Conservation (phyloP, 1,284 basidiomycete genomes). For the Afroboletus lepidellus region DNA sequence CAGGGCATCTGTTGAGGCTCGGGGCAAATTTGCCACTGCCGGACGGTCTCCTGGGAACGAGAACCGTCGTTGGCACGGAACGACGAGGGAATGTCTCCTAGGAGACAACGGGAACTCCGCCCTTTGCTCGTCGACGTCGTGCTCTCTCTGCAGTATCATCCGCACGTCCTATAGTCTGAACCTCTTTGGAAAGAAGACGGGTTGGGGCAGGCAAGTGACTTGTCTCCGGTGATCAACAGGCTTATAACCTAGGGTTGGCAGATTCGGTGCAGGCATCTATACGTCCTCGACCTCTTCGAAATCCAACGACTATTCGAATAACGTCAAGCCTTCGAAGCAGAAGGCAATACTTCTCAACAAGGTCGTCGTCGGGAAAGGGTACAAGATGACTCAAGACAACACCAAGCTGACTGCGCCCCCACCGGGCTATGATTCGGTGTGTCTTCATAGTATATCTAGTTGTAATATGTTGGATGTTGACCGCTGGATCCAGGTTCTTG, state of each 20-base stretch:
- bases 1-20: slow-evolving; percentile 52
- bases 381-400: slow-evolving; percentile 57
- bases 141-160: slow-evolving; percentile 59
- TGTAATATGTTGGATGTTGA: slow-evolving; percentile 2
- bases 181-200: slow-evolving; percentile 62
- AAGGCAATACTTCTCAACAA: slow-evolving; percentile 67
- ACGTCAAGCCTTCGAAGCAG: slow-evolving; percentile 47
- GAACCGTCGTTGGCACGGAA: slow-evolving; percentile 43
- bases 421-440: slow-evolving; percentile 58
- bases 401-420: slow-evolving; percentile 52
- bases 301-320: slow-evolving; percentile 65
- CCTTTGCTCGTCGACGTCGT: slow-evolving; percentile 52
- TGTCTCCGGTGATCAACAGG: neutral
- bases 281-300: slow-evolving; percentile 53
- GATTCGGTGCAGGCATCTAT: slow-evolving; percentile 51
- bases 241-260: slow-evolving; percentile 23
- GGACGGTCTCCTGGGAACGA: slow-evolving; percentile 61
- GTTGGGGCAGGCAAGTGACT: slow-evolving; percentile 54
- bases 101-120: slow-evolving; percentile 57
- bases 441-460: slow-evolving; percentile 17
- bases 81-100: slow-evolving; percentile 51
- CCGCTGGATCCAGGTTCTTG: slow-evolving; percentile 45
- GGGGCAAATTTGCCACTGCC: slow-evolving; percentile 51
- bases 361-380: slow-evolving; percentile 65
- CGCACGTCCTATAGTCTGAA: slow-evolving; percentile 58